phyloP scores from a whole-genome alignment of 495 filamentous ascomycete genomes.

The Chaetomidium leptoderma region DNA sequence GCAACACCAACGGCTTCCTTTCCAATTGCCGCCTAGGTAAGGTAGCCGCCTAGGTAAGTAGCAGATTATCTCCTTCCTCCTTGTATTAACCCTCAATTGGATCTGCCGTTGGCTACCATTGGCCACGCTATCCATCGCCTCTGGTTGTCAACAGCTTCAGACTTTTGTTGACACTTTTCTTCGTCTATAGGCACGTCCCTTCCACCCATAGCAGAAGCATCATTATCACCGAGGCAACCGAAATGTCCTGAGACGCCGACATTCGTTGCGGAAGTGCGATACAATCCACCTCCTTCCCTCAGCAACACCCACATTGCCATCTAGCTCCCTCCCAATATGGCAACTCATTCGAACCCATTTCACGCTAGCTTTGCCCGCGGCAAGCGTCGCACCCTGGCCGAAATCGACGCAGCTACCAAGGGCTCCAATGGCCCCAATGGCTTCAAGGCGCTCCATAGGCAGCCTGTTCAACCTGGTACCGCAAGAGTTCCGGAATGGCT shows the following conservation, averaged over 20 bases:
- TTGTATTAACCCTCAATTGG: not conserved
- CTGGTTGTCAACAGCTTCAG: not conserved
- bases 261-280: not conserved
- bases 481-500: constrained; percentile 1
- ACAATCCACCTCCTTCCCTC: not conserved
- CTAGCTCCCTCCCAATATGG: constrained; percentile 3
- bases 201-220: not conserved
- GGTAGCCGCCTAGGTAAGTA: not conserved
- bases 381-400: constrained; percentile 1
- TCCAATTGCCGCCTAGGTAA: not conserved
- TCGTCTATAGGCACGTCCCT: not conserved
- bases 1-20: not conserved
- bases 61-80: too few species aligned
- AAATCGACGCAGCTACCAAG: not conserved
- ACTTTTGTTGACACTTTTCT: not conserved
- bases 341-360: constrained; percentile 4
- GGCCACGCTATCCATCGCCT: not conserved
- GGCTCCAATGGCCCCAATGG: not conserved
- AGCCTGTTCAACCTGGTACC: not conserved
- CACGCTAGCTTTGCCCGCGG: not conserved
- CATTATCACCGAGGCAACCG: not conserved
- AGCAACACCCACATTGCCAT: not conserved
- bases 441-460: not conserved
- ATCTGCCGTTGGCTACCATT: not conserved
- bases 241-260: not conserved